These are phyloP conservation scores for Botrytis porri DNA, from an alignment of 2,329 filamentous ascomycete genomes.

Conservation along the genomic window DNA sequence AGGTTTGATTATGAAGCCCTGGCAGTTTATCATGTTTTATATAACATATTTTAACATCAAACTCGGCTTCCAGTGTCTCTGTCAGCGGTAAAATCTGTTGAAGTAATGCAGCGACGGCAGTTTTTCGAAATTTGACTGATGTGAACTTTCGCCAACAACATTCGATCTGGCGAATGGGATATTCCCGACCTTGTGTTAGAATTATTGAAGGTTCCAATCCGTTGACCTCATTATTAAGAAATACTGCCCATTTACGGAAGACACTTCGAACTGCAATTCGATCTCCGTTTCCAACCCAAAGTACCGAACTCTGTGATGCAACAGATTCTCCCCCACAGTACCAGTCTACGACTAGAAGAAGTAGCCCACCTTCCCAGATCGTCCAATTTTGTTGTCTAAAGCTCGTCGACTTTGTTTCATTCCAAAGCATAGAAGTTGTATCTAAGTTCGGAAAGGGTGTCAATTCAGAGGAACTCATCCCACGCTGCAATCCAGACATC, in stretches of 20 bases:
- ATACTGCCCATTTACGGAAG: not conserved
- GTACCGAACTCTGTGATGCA: rapidly evolving
- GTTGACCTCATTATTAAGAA: not conserved
- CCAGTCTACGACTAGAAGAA: not conserved
- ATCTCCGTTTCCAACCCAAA: rapidly evolving
- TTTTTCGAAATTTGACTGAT: rapidly evolving
- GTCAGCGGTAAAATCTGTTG: not conserved
- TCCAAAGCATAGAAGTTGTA: not conserved
- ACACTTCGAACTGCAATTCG: not conserved
- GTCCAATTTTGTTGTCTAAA: rapidly evolving
- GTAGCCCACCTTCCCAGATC: not conserved
- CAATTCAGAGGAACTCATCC: not conserved
- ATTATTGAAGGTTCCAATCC: not conserved
- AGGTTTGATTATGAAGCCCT: rapidly evolving
- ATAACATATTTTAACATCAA: not conserved
- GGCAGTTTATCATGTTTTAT: not conserved
- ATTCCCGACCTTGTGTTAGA: not conserved
- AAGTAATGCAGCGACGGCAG: not conserved
- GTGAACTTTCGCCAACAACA: too few species aligned
- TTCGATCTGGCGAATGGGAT: too few species aligned
- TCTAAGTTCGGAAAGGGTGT: not conserved
- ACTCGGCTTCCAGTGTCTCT: not conserved
- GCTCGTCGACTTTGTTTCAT: not conserved
- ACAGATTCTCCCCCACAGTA: not conserved
- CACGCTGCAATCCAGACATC: not conserved